Evolutionary conservation across 805 yeast genomes (phyloP), one percentile per base, ranked within the genome.

Genomic region (Candida ponderosae): DNA sequence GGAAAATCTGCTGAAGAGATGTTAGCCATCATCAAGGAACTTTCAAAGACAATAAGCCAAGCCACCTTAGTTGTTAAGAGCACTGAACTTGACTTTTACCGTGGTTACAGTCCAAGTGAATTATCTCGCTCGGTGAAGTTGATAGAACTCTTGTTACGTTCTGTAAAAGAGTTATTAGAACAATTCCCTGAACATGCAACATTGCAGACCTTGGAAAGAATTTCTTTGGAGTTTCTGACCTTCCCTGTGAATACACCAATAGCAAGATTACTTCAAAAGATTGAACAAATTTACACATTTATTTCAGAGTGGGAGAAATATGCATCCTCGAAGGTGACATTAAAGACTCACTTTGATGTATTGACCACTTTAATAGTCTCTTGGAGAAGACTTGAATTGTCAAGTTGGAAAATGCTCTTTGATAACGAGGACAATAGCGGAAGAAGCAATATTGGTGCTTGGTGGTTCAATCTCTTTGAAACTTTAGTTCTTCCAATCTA

Each of bases 121-220:
- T 72, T 82, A 3, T 71, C 69, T 38, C 62, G 56, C 29, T 85
- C 95, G 2, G 72, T 79, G 32, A 51, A 48, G 1, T 51, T 81
- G 1, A 60, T 76, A 10, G 60, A 64, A 24, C 62, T 53, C 5
- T 51, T 80, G 4, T 63, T 68, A 50, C 59, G 64, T 4, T 54
- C 74, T 1, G 75, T 77, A 4, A 44, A 55, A 7, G 61, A 59
- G 4, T 56, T 86, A 11, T 56, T 81, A 11, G 59, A 59, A 19
- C 76, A 79, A 51, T 93, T 96, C 96, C 97, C 97, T 0, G 98
- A 94, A 50, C 96, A 94, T 64, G 93, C 93, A 0, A 87, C 95
- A 0, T 61, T 93, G 35, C 79, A 71, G 40, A 86, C 81, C 17
- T 67, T 90, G 33, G 56, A 64, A 29, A 63, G 80, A 41, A 76